phyloP scores from a whole-genome alignment of 257 asterid genomes.

The Scutellaria galericulata region DNA sequence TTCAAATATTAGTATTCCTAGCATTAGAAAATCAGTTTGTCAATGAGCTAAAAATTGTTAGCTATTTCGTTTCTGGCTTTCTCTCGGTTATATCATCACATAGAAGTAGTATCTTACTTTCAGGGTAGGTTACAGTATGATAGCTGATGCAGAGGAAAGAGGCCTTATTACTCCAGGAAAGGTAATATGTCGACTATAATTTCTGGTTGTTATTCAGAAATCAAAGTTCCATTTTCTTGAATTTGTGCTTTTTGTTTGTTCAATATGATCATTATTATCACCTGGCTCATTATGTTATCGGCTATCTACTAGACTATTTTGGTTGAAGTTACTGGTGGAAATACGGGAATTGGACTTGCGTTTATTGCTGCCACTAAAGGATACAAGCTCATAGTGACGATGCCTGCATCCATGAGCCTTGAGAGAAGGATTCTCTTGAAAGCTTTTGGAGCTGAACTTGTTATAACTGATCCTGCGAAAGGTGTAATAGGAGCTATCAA shows the following conservation, averaged over 20 bases:
- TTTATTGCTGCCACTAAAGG: slow-evolving; percentile 96
- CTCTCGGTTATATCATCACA: neutral
- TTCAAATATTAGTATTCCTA: neutral
- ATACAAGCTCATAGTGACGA: slow-evolving; percentile 89
- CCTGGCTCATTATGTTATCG: slow-evolving; percentile 22
- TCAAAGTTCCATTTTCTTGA: neutral
- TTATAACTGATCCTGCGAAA: slow-evolving; percentile 83
- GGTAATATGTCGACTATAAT: slow-evolving; percentile 44
- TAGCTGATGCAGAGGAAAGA: slow-evolving; percentile 77
- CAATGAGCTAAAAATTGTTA: neutral
- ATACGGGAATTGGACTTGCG: slow-evolving; percentile 96
- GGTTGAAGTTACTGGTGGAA: slow-evolving; percentile 97
- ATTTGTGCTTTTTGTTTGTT: neutral
- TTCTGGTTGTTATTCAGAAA: neutral
- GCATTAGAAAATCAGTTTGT: neutral
- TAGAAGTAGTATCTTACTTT: slow-evolving; percentile 35
- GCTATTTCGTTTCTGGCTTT: neutral
- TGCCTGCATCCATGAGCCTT: slow-evolving; percentile 98
- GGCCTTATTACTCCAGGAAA: slow-evolving; percentile 86
- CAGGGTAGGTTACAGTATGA: slow-evolving; percentile 93
- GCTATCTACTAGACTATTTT: slow-evolving; percentile 65
- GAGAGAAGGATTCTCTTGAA: slow-evolving; percentile 93
- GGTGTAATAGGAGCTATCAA: slow-evolving; percentile 86
- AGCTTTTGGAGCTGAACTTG: slow-evolving; percentile 96
- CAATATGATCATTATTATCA: neutral